Evolutionary conservation across 2,329 filamentous ascomycete genomes (phyloP).

Genomic region (Aspergillus sp.): DNA sequence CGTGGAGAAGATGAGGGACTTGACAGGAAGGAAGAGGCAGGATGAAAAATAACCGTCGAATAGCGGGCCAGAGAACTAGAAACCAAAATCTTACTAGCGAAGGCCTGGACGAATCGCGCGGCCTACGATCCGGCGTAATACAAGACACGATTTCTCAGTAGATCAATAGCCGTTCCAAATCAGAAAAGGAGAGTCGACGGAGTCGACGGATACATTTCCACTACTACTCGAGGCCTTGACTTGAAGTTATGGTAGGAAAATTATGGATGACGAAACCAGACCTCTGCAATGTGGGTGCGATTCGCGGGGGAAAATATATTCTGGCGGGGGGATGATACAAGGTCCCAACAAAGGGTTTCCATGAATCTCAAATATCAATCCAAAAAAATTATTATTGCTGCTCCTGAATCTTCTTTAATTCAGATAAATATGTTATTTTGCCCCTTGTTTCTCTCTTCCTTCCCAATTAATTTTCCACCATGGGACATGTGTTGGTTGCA

Average conservation of each 20-base stretch:
- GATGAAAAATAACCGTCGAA: constrained; percentile 8
- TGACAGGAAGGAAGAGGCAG: not conserved
- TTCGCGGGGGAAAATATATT: not conserved
- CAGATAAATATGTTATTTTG: not conserved
- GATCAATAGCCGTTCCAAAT: not conserved
- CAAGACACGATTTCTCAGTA: constrained; percentile 2
- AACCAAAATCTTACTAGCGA: constrained; percentile 1
- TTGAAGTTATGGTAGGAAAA: not conserved
- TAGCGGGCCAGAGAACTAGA: constrained; percentile 5
- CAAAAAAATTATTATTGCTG: not conserved
- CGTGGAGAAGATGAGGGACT: constrained; percentile 3
- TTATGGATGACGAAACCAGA: not conserved
- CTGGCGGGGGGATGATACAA: not conserved
- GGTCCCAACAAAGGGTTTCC: too few relatives aligned
- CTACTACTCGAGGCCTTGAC: not conserved
- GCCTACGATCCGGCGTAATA: constrained; percentile 6
- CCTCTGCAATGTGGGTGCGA: not conserved
- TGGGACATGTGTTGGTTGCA: not conserved
- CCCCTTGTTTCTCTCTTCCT: not conserved
- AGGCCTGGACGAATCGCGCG: constrained; percentile 6
- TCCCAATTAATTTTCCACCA: not conserved
- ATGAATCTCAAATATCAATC: too few relatives aligned
- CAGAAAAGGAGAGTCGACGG: not conserved
- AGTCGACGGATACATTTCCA: not conserved
- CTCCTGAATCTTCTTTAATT: not conserved